Percentiles rank a stretch among this genome's conserved stretches.
Conservation (phyloP, 192 early-diverging fungal species). For the Backusella morwellensis region DNA sequence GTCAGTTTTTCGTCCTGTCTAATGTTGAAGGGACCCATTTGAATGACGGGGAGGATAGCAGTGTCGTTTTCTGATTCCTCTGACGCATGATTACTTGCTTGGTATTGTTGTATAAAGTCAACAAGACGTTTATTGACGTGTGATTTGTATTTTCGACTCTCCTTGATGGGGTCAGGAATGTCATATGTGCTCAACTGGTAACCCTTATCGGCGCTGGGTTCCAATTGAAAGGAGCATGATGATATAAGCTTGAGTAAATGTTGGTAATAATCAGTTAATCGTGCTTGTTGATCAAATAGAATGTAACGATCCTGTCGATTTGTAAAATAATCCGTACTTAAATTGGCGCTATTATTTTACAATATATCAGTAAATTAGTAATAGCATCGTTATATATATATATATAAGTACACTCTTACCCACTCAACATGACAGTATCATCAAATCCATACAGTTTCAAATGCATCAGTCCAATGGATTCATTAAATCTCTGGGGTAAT, state of each 20-base stretch:
- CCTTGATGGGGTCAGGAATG: conserved; percentile 55
- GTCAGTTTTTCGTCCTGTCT: conserved; percentile 76
- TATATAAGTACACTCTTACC: conserved; percentile 41
- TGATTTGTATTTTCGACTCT: conserved; percentile 54
- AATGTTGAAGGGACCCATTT: conserved; percentile 81
- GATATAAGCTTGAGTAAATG: conserved; percentile 63
- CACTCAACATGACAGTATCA: conserved; percentile 75
- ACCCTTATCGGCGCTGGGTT: not conserved
- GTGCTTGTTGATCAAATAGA: conserved; percentile 50
- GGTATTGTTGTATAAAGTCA: conserved; percentile 41
- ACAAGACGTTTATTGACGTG: conserved; percentile 50
- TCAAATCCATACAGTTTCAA: conserved; percentile 94
- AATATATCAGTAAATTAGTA: not conserved
- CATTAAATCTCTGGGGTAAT: conserved; percentile 87
- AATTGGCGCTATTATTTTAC: conserved; percentile 70
- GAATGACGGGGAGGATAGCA: conserved; percentile 76
- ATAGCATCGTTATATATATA: too few species aligned
- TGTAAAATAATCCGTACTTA: conserved; percentile 92
- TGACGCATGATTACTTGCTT: conserved; percentile 23
- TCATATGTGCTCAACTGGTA: conserved; percentile 5
- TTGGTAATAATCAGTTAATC: conserved; percentile 68
- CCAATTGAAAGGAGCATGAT: conserved; percentile 59
- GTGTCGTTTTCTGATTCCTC: conserved; percentile 52
- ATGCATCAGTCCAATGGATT: conserved; percentile 92
- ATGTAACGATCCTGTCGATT: conserved; percentile 96